phyloP scores from a whole-genome alignment of 2,329 filamentous ascomycete genomes.

The Biscogniauxia mediterranea region DNA sequence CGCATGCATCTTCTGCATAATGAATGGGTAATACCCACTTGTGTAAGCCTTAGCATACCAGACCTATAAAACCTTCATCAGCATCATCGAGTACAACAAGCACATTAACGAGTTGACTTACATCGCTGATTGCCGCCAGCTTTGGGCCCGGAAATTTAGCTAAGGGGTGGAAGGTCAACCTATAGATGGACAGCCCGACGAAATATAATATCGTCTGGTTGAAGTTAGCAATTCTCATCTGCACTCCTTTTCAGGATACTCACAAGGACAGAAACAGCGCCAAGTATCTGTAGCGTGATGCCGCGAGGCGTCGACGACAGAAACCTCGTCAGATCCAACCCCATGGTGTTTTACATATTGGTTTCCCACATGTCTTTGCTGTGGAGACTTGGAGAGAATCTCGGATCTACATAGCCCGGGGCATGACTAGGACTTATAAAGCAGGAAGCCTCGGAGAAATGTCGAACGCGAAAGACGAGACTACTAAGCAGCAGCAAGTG shows the following conservation, averaged over 20 bases:
- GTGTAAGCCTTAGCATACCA: constrained; percentile 16
- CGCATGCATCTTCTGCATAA: constrained; percentile 13
- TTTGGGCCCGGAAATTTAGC: constrained; percentile 21
- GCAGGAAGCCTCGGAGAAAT: too few relatives aligned
- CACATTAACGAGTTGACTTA: constrained; percentile 2
- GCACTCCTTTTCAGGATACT: background rate
- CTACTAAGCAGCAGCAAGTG: too few relatives aligned
- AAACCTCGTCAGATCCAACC: background rate
- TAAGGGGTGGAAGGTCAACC: constrained; percentile 16
- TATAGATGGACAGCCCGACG: background rate
- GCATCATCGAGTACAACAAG: background rate
- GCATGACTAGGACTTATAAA: background rate
- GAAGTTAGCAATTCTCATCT: background rate
- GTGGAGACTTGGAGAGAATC: background rate
- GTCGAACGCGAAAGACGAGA: too few relatives aligned
- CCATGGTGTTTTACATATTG: background rate
- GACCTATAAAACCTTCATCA: constrained; percentile 8
- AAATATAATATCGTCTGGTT: background rate
- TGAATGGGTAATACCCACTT: constrained; percentile 12
- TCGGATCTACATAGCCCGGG: background rate
- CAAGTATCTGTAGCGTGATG: background rate
- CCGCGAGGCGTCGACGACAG: background rate
- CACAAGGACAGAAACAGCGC: background rate
- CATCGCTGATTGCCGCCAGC: constrained; percentile 18
- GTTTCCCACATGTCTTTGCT: background rate